A percentile compares a stretch with the other conserved stretches of the same genome.
phyloP scores from a whole-genome alignment of 441 rosid genomes.

The Dalechampia spathulata region DNA sequence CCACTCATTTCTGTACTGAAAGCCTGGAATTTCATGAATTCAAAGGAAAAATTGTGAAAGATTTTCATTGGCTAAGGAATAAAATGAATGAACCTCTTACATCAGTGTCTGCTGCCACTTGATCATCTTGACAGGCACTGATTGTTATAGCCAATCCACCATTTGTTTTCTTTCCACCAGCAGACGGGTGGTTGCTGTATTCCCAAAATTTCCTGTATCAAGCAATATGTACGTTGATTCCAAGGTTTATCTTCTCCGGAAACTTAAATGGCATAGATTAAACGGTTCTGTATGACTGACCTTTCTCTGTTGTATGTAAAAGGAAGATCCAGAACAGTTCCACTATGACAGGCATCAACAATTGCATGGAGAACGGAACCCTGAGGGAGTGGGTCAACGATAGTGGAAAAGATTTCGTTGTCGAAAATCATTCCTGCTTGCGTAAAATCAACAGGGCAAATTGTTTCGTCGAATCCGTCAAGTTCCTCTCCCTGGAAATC shows the following conservation, averaged over 20 bases:
- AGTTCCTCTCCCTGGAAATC: slow-evolving; percentile 29
- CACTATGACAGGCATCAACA: slow-evolving; percentile 59
- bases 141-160: slow-evolving; percentile 42
- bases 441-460: slow-evolving; percentile 43
- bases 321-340: slow-evolving; percentile 45
- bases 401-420: slow-evolving; percentile 29
- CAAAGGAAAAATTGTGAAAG: no score
- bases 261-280: no score
- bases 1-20: slow-evolving; percentile 36
- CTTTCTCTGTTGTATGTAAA: slow-evolving; percentile 20
- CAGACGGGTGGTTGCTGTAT: slow-evolving; percentile 14
- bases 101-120: slow-evolving; percentile 35
- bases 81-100: slow-evolving; percentile 16
- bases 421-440: slow-evolving; percentile 38
- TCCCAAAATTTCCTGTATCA: slow-evolving; percentile 26
- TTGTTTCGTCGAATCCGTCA: slow-evolving; percentile 48
- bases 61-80: no score
- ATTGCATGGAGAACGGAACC: slow-evolving; percentile 50
- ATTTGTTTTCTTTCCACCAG: slow-evolving; percentile 16
- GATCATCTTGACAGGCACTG: slow-evolving; percentile 36
- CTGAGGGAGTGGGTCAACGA: slow-evolving; percentile 32
- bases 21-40: slow-evolving; percentile 21
- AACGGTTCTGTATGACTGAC: slow-evolving; percentile 17
- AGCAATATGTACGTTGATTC: no score
- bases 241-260: no score